A percentile compares a stretch with the other conserved stretches of the same genome.
Evolutionary conservation across 768 basidiomycete genomes (phyloP).

Genomic region (Paxillus involutus): DNA sequence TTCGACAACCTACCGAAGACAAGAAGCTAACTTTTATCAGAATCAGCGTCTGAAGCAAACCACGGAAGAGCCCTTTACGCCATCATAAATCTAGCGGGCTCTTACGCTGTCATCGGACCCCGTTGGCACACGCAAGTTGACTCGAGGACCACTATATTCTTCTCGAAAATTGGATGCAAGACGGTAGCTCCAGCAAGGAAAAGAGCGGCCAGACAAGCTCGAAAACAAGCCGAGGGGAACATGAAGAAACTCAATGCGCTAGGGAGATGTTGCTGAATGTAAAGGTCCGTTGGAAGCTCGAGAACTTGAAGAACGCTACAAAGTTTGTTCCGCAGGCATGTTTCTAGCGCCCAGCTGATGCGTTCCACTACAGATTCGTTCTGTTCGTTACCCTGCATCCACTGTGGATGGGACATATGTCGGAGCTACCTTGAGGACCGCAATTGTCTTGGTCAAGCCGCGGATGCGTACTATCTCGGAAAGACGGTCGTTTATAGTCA

Average conservation of each 20-base stretch:
- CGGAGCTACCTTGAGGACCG: no score
- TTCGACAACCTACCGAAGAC: neutral
- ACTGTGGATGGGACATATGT: conserved; percentile 89
- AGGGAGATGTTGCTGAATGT: conserved; percentile 50
- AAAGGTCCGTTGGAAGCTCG: conserved; percentile 69
- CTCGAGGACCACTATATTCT: conserved; percentile 69
- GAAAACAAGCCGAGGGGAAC: conserved; percentile 43
- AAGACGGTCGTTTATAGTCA: no score
- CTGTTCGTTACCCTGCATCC: conserved; percentile 74
- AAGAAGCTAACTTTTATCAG: conserved; percentile 15
- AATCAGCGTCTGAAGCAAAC: conserved; percentile 37
- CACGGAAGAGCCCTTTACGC: conserved; percentile 53
- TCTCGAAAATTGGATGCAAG: conserved; percentile 66
- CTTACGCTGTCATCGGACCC: conserved; percentile 58
- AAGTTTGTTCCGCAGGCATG: conserved; percentile 40
- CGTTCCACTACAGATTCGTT: conserved; percentile 52
- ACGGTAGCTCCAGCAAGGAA: conserved; percentile 54
- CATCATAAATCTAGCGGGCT: conserved; percentile 55
- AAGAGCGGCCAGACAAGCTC: conserved; percentile 46
- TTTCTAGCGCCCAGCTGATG: conserved; percentile 1
- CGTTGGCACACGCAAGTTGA: conserved; percentile 54
- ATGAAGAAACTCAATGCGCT: conserved; percentile 44
- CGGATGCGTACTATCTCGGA: no score
- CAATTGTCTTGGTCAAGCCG: no score
- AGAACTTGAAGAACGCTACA: conserved; percentile 52